Base-by-base conservation (phyloP, 2,329 filamentous ascomycete species). In the Exophiala spinifera region DNA sequence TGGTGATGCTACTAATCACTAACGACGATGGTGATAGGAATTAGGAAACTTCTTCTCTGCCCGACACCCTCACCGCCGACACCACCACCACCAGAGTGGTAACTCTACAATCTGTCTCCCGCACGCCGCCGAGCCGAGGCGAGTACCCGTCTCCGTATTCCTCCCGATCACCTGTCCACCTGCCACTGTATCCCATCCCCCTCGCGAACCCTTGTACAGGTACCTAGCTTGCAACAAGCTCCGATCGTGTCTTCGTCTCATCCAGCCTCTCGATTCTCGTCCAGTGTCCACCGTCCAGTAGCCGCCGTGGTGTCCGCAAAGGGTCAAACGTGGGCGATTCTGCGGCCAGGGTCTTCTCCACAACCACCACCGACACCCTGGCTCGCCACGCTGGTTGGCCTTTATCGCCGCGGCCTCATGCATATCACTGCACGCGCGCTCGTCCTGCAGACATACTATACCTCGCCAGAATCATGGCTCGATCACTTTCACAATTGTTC, bases 211-310 rank as follows among this genome's bases (percentile, higher is more conserved):
- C 42, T n/a, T n/a, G n/a, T n/a, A n/a, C n/a, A n/a, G n/a, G n/a
- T n/a, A n/a, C n/a, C 11, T 44, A 21, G 42, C 23, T 42, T 21
- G 23, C 28, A 34, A 33, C 23, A 19, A 47, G 23, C 23, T 25
- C n/a, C 42, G 42, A 25, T 44, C 23, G 21, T 25, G 20, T 44
- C 13, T 44, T 44, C 42, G 42, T 44, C 42, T 44, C 42, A 44
- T 44, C 42, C 23, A 44, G 42, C 42, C 14, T 44, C 28, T 44
- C 43, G 7, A 45, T 31, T 40, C n/a, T 21, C 46, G 42, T 21
- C 34, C 55, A 49, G 51, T 51, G 52, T 48, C 34, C 55, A 49
- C 55, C 55, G 52, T 48, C 55, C 51, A 57, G 46, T 57, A 54
- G 31, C 51, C 55, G 55, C 55, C 55, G 43, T 42, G 17, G 20